These are phyloP conservation scores for Eimeria zaria DNA, from an alignment of 169 alveolate species.

Conservation along the genomic window DNA sequence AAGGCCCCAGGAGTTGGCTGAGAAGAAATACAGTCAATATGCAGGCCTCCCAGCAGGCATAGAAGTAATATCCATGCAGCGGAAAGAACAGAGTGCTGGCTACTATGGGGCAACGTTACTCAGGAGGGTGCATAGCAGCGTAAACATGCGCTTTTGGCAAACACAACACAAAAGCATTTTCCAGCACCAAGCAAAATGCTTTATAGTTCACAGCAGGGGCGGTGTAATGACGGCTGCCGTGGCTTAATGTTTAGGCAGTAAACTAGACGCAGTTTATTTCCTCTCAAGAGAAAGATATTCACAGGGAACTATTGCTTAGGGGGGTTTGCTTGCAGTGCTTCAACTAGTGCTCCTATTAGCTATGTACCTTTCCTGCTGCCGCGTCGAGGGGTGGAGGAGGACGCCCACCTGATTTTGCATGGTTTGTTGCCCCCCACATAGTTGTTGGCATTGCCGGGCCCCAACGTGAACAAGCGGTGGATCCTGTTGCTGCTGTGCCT, in stretches of 20 bases:
- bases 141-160: neutral
- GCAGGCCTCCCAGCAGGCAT: neutral
- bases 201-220: neutral
- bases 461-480: neutral
- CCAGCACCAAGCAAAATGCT: neutral
- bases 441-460: neutral
- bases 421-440: conserved; percentile 4
- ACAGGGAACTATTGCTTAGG: neutral
- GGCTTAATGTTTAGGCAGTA: neutral
- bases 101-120: neutral
- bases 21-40: neutral
- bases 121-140: neutral
- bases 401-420: conserved; percentile 63
- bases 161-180: neutral
- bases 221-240: neutral
- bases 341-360: conserved; percentile 26
- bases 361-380: conserved; percentile 36
- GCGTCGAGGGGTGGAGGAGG: conserved; percentile 39
- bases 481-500: conserved; percentile 5
- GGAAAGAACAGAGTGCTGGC: neutral
- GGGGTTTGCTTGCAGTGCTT: neutral
- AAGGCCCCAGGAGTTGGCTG: conserved; percentile 24
- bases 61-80: neutral
- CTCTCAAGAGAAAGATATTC: neutral
- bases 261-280: neutral